Evolutionary conservation across 306 rosid genomes (phyloP).

Genomic region (Aeschynomene evenia): DNA sequence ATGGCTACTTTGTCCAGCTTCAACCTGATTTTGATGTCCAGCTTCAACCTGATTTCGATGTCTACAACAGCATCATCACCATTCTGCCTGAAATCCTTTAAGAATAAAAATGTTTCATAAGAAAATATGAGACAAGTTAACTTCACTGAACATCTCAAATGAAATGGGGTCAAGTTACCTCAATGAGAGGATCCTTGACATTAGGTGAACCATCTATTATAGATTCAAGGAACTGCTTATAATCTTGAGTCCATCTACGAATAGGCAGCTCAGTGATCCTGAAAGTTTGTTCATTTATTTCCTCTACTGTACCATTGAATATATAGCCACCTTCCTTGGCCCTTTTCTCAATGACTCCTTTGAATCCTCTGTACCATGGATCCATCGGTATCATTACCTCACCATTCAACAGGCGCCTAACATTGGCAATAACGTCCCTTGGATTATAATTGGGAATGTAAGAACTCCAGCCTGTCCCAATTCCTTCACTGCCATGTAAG

Average conservation of each 20-base stretch:
- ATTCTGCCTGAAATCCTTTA: slow-evolving; percentile 84
- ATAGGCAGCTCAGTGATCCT: slow-evolving; percentile 65
- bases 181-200: slow-evolving; percentile 80
- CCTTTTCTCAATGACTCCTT: slow-evolving; percentile 61
- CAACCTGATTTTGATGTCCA: too few species aligned
- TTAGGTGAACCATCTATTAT: slow-evolving; percentile 58
- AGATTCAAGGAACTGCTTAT: slow-evolving; percentile 81
- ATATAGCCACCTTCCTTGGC: slow-evolving; percentile 54
- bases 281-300: slow-evolving; percentile 52
- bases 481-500: slow-evolving; percentile 84
- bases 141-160: too few species aligned
- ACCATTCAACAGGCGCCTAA: slow-evolving; percentile 63
- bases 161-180: slow-evolving; percentile 41
- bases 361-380: slow-evolving; percentile 75
- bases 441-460: slow-evolving; percentile 76
- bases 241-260: slow-evolving; percentile 91
- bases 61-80: slow-evolving; percentile 78
- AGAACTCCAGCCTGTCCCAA: slow-evolving; percentile 77
- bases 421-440: slow-evolving; percentile 65
- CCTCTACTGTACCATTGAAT: slow-evolving; percentile 64
- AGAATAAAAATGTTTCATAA: too few species aligned
- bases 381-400: slow-evolving; percentile 59
- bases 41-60: slow-evolving; percentile 61
- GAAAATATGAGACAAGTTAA: too few species aligned
- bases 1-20: slow-evolving; percentile 50